A percentile compares a stretch with the other conserved stretches of the same genome.
Conservation (phyloP, 257 asterid genomes). For the Hygrophila difformis region DNA sequence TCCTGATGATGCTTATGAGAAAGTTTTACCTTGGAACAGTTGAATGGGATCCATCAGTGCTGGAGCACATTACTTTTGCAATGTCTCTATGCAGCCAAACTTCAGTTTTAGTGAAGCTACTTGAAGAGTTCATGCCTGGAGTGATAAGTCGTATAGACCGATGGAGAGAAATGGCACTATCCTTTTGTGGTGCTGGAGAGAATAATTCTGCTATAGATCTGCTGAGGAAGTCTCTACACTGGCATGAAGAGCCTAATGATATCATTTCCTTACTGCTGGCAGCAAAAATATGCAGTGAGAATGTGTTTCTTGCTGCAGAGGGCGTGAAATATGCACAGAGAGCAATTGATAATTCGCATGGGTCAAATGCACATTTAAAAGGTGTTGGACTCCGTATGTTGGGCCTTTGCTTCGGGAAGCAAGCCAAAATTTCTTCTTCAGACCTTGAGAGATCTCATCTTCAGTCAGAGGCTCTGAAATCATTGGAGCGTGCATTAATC, state of each 20-base stretch:
- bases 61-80: slow-evolving; percentile 89
- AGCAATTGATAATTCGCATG: slow-evolving; percentile 52
- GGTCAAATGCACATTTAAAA: slow-evolving; percentile 54
- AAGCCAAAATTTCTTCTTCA: slow-evolving; percentile 74
- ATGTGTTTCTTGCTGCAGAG: slow-evolving; percentile 72
- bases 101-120: slow-evolving; percentile 69
- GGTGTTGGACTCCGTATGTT: slow-evolving; percentile 75
- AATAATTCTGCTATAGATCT: slow-evolving; percentile 59
- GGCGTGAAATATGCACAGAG: slow-evolving; percentile 74
- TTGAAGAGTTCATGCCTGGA: slow-evolving; percentile 91
- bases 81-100: slow-evolving; percentile 81
- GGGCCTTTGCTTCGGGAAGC: slow-evolving; percentile 88
- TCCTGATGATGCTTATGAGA: slow-evolving; percentile 91
- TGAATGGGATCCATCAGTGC: slow-evolving; percentile 77
- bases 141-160: slow-evolving; percentile 63
- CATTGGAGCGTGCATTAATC: slow-evolving; percentile 63
- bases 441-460: slow-evolving; percentile 89
- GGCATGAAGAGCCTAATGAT: slow-evolving; percentile 77
- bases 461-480: slow-evolving; percentile 85
- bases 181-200: slow-evolving; percentile 67
- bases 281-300: slow-evolving; percentile 76
- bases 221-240: slow-evolving; percentile 69
- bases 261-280: slow-evolving; percentile 66
- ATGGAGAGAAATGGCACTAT: slow-evolving; percentile 82
- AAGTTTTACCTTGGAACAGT: slow-evolving; percentile 70